Percentiles rank a stretch among this genome's conserved stretches.
Evolutionary conservation across 2,329 filamentous ascomycete species (phyloP).

Genomic region (Xylogone sp.): DNA sequence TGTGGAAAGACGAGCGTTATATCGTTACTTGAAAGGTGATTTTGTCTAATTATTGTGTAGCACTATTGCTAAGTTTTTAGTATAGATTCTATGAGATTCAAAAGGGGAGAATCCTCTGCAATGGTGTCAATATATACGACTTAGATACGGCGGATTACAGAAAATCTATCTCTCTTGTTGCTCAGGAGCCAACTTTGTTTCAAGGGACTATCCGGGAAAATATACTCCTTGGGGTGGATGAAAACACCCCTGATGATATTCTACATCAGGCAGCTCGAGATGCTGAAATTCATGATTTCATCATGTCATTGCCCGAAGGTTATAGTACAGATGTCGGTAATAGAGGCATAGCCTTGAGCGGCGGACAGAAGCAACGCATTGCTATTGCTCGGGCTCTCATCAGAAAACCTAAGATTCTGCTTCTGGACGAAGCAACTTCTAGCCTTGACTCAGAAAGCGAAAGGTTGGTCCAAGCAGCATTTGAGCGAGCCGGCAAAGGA

Average conservation of each 20-base stretch:
- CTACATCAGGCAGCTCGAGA: conserved; percentile 43
- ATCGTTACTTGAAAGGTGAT: conserved; percentile 45
- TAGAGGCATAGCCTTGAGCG: conserved; percentile 43
- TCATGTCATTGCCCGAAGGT: conserved; percentile 46
- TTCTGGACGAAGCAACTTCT: conserved; percentile 57
- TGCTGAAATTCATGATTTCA: conserved; percentile 50
- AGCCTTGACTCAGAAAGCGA: conserved; percentile 54
- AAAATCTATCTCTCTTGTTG: conserved; percentile 63
- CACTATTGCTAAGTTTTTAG: background rate
- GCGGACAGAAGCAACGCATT: conserved; percentile 53
- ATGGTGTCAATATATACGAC: conserved; percentile 54
- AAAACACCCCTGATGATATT: conserved; percentile 32
- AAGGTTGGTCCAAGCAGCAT: conserved; percentile 57
- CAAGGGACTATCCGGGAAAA: conserved; percentile 67
- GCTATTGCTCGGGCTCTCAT: conserved; percentile 52
- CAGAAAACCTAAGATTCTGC: conserved; percentile 45
- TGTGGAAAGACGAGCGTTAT: conserved; percentile 72
- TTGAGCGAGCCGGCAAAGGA: conserved; percentile 59
- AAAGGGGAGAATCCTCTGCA: conserved; percentile 60
- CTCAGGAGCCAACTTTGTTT: conserved; percentile 71
- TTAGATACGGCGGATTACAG: conserved; percentile 62
- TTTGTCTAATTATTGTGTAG: background rate
- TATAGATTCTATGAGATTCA: conserved; percentile 65
- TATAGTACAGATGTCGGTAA: conserved; percentile 44
- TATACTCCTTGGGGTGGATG: conserved; percentile 58